Percentiles rank a stretch among this genome's conserved stretches.
Evolutionary conservation across 257 asterid species (phyloP).

Genomic region (Echium plantagineum): DNA sequence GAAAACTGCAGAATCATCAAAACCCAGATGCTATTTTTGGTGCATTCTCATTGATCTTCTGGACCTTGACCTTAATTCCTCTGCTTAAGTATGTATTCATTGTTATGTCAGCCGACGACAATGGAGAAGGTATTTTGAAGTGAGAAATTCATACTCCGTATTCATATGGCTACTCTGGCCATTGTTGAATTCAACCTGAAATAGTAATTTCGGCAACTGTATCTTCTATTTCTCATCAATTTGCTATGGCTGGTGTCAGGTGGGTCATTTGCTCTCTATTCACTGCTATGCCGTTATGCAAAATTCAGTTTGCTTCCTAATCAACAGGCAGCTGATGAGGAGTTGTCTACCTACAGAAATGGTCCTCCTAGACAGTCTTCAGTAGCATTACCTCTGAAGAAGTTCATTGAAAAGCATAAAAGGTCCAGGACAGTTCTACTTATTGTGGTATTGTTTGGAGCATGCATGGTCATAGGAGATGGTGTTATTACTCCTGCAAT

Average conservation of each 20-base stretch:
- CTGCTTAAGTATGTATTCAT: slow-evolving; percentile 69
- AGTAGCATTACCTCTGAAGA: slow-evolving; percentile 43
- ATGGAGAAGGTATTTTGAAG: slow-evolving; percentile 70
- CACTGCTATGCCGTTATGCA: slow-evolving; percentile 90
- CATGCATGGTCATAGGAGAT: slow-evolving; percentile 57
- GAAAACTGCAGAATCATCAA: slow-evolving; percentile 52
- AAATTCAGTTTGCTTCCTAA: slow-evolving; percentile 90
- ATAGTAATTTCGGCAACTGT: neutral
- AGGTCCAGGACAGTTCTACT: slow-evolving; percentile 53
- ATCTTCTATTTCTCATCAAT: slow-evolving; percentile 18
- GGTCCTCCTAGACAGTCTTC: slow-evolving; percentile 53
- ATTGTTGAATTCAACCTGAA: neutral
- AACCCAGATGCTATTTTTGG: slow-evolving; percentile 64
- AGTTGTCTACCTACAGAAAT: slow-evolving; percentile 71
- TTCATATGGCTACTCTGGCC: too few species aligned
- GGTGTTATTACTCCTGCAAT: slow-evolving; percentile 59
- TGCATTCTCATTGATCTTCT: slow-evolving; percentile 84
- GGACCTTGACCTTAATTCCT: slow-evolving; percentile 92
- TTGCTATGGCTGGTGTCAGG: slow-evolving; percentile 34
- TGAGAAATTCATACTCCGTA: too few species aligned
- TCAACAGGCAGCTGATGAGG: slow-evolving; percentile 99
- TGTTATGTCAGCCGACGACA: slow-evolving; percentile 72
- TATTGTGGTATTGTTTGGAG: slow-evolving; percentile 59
- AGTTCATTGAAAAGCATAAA: slow-evolving; percentile 79
- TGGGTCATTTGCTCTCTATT: slow-evolving; percentile 93